Evolutionary conservation across 2,329 filamentous ascomycete genomes (phyloP), one percentile per base, ranked within the genome.

Genomic region (Colletotrichum cordylinicola): DNA sequence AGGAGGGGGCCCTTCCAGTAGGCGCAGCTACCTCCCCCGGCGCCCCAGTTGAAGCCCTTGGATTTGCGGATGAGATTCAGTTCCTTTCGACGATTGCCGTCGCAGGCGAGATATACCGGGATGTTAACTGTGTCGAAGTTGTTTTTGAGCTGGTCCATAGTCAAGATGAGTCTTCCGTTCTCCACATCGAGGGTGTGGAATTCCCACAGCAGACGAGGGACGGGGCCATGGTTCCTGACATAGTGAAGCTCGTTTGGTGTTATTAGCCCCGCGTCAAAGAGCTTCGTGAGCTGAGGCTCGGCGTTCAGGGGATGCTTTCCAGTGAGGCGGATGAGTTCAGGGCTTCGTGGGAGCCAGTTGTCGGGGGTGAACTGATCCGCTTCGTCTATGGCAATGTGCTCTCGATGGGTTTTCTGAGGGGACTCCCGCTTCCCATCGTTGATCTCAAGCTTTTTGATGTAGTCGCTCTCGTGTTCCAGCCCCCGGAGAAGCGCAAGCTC

Each of bases 241-340:
- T 89, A 90, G 78, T 90, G 88, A 2, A 90, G 77, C 70, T 86
- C 82, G 67, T 88, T 89, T 1, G 88, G 88, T 1, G 89, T 90
- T 74, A 89, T 88, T 1, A 90, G 80, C 0, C 88, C 88, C 6
- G 84, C 86, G 0, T 87, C 83, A 69, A 85, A 88, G 0, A 91
- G 83, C 15, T 80, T 79, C 2, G 80, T 80, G 2, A 90, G 82
- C 0, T 84, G 76, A 0, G 87, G 80, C 78, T 91, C 89, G 4
- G 84, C 87, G 72, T 91, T 91, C 71, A 91, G 76, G 1, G 89
- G 88, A 79, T 90, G 88, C 60, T 89, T 89, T 6, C 89, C 88
- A 1, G 88, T 90, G 21, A 89, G 78, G 1, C 89, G 86, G 43
- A 90, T 87, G 6, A 91, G 82, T 31, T 87, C 79, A 1, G 82